Conservation (phyloP, 2,329 filamentous ascomycete species). For the Gliomastix tumulicola region DNA sequence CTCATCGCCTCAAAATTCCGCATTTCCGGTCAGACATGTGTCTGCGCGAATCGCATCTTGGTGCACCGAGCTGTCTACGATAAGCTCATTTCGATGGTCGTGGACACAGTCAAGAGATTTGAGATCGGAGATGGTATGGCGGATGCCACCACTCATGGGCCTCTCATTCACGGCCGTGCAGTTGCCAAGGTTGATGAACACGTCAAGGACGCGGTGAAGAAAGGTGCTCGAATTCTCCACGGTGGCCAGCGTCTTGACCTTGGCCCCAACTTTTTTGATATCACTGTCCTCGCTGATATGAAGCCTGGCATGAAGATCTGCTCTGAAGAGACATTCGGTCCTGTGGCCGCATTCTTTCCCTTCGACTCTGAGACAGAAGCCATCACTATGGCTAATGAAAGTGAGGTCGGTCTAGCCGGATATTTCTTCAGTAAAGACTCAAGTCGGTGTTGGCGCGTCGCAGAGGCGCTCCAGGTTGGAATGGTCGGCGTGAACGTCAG, state of each 20-base stretch:
- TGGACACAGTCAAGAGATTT: slow-evolving; percentile 57
- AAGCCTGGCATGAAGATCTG: slow-evolving; percentile 77
- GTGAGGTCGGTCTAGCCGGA: slow-evolving; percentile 82
- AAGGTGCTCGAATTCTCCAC: background rate
- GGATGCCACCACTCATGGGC: slow-evolving; percentile 51
- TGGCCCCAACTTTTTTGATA: slow-evolving; percentile 71
- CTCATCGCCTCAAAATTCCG: slow-evolving; percentile 73
- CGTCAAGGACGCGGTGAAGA: background rate
- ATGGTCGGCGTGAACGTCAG: slow-evolving; percentile 71
- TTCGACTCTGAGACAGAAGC: slow-evolving; percentile 89
- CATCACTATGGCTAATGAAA: slow-evolving; percentile 70
- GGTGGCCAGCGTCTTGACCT: slow-evolving; percentile 6
- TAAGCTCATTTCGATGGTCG: slow-evolving; percentile 56
- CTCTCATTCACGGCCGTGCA: slow-evolving; percentile 49
- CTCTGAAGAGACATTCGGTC: slow-evolving; percentile 89
- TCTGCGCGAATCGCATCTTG: slow-evolving; percentile 73
- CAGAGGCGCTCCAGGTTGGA: slow-evolving; percentile 69
- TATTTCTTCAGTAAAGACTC: slow-evolving; percentile 78
- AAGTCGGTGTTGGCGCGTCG: slow-evolving; percentile 49
- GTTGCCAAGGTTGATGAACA: slow-evolving; percentile 5
- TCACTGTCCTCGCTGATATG: slow-evolving; percentile 83
- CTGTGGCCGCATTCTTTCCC: slow-evolving; percentile 80
- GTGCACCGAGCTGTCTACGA: slow-evolving; percentile 69
- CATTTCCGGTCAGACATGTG: slow-evolving; percentile 84
- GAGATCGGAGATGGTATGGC: slow-evolving; percentile 52